Base-by-base conservation (phyloP, 2,329 filamentous ascomycete species). In the Fusarium coicis region DNA sequence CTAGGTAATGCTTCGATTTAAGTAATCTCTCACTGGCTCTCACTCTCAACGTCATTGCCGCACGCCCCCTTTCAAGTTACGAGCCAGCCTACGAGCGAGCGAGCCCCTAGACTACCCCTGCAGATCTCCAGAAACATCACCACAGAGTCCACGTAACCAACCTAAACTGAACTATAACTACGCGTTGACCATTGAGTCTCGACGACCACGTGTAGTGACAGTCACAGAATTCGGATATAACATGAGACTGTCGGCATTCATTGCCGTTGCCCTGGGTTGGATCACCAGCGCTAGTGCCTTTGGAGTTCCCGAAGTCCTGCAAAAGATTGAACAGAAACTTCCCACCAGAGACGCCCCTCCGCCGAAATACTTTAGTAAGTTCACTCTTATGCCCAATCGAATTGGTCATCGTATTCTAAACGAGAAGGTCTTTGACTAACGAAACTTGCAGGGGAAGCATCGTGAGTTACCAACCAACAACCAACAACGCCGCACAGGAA, bases 351-450 rank as follows among this genome's bases (percentile, higher is more conserved):
- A 60, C 9, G 36, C 53, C 26, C 68, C 57, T 37, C 59, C 54
- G 40, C 68, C 65, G 7, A 74, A 74, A 40, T 74, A 74, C 50
- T 74, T 74, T 47, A 63, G 72, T 74, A 55, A 52, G 72, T 70
- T 30, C n/a, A 18, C 30, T 7, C 2, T 36, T 36, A 21, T 26
- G 21, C 7, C 30, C 34, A 63, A 49, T 26, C 3, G 14, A 30
- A 19, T 46, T 34, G 19, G 15, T 5, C 23, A 19, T 14, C 23
- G 28, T 1, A 19, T 19, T 21, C 11, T 7, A 32, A 59, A 59
- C 15, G 18, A 28, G 34, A 28, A 58, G 14, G n/a, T 23, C 10
- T 26, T 18, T 26, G 21, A 26, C 36, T 69, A 73, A 68, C 26
- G 2, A 23, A 18, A 30, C 36, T 18, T n/a, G 5, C 14, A 78